Evolutionary conservation across 176 grass and related monocot genomes (phyloP), one percentile per base, ranked within the genome.

Genomic region (Juncus inflexus): DNA sequence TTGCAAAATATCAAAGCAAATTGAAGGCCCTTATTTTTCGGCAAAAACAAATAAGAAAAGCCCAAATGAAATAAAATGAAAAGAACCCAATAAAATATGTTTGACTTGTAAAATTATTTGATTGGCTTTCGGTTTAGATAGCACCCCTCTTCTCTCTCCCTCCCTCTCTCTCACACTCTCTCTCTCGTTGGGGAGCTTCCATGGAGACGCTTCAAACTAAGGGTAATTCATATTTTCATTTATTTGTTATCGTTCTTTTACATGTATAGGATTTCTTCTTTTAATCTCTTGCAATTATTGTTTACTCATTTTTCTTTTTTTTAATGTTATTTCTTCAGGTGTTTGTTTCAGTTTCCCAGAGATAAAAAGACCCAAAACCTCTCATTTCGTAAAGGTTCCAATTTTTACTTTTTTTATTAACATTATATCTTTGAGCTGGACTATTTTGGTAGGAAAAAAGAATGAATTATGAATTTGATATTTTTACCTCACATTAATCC

Each of bases 281-380:
- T 5, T 12, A 60, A 10, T 56, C 45, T 62, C 6, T 15, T 35
- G 3, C 9, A 15, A 51, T 19, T 43, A 15, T 37, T 69, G 7
- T 58, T 61, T 60, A 52, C 3, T 68, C 40, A 42, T 4, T 67
- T 50, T 12, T 60, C 50, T 69, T 37, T 39, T 76, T 7, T 66
- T 65, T 36, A 39, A 35, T 55, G 6, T 55, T 37, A 69, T 69
- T 70, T 55, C 13, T 70, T 52, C 76, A 62, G 65, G 51, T 61
- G 45, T 68, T 70, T 78, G 45, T 61, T 78, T 78, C 58, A 40
- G 64, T 37, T 54, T 78, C 43, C 57, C 67, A 28, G 58, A 63
- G 57, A 78, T 78, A 37, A 70, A 47, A 60, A 63, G 76, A 35
- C 35, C 12, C 53, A 54, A 14, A 69, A 42, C 12, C 52, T 53